These are phyloP conservation scores for Metarhizium brunneum DNA, from an alignment of 2,329 filamentous ascomycete genomes.

Conservation along the genomic window DNA sequence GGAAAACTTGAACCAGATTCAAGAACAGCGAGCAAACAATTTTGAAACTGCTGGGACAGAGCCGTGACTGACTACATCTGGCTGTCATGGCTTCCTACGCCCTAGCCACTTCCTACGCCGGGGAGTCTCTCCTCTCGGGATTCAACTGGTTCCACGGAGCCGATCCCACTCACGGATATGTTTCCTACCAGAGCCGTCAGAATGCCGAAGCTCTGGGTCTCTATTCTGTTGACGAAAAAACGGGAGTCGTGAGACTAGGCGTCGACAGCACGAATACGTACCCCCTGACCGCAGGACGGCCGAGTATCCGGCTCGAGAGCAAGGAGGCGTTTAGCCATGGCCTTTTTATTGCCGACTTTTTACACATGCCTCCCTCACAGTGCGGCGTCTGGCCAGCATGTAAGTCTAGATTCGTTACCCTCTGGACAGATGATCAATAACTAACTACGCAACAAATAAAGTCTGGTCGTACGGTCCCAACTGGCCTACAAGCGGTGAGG, in stretches of 20 bases:
- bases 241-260: constrained; percentile 33
- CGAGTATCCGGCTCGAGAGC: constrained; percentile 59
- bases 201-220: constrained; percentile 29
- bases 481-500: constrained; percentile 56
- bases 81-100: constrained; percentile 32
- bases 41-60: constrained; percentile 3
- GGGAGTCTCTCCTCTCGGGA: constrained; percentile 32
- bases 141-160: constrained; percentile 40
- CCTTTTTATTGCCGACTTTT: constrained; percentile 62
- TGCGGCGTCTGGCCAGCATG: constrained; percentile 70
- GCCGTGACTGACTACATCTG: background rate
- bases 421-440: background rate
- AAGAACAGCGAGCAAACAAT: background rate
- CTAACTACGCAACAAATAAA: constrained; percentile 9
- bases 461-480: constrained; percentile 44
- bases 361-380: constrained; percentile 61
- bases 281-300: constrained; percentile 30
- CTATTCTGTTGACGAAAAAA: constrained; percentile 31
- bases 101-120: constrained; percentile 32
- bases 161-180: constrained; percentile 61
- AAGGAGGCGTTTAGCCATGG: constrained; percentile 54
- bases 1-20: background rate
- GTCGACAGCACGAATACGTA: constrained; percentile 34
- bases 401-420: constrained; percentile 23
- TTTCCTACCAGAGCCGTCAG: constrained; percentile 43